phyloP scores from a whole-genome alignment of 2,329 filamentous ascomycete species.

The Achaetomium macrosporum region DNA sequence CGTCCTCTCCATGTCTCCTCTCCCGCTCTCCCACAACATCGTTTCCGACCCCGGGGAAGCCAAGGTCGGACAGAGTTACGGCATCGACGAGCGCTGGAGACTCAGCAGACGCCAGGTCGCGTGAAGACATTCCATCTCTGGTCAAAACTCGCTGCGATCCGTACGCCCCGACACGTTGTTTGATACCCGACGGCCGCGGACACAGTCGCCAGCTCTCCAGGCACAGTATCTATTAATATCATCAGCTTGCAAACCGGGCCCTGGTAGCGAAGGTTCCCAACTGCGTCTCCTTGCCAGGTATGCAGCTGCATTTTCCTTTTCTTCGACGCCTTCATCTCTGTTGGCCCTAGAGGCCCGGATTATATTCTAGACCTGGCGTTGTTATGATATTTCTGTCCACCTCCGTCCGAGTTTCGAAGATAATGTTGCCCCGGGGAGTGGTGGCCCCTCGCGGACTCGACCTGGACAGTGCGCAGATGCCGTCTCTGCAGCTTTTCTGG shows the following conservation, averaged over 20 bases:
- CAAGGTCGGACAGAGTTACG: conserved; percentile 21
- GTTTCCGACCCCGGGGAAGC: conserved; percentile 17
- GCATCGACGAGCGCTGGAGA: conserved; percentile 12
- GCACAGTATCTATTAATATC: not conserved
- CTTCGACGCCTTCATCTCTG: not conserved
- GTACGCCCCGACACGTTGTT: not conserved
- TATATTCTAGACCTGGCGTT: not conserved
- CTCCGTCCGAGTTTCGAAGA: not conserved
- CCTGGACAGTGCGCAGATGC: conserved; percentile 7
- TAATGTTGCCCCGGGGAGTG: not conserved
- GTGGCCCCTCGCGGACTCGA: not conserved
- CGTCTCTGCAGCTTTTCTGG: conserved; percentile 7
- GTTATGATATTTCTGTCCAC: not conserved
- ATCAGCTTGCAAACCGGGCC: not conserved
- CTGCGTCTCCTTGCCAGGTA: conserved; percentile 4
- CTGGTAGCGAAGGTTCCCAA: not conserved
- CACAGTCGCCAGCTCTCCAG: not conserved
- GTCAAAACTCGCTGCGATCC: not conserved
- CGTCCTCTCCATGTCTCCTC: conserved; percentile 20
- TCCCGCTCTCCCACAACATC: conserved; percentile 24
- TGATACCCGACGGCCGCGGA: not conserved
- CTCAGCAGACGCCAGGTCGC: conserved; percentile 14
- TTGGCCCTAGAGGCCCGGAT: not conserved
- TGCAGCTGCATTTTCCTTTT: conserved; percentile 2
- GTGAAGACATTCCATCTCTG: conserved; percentile 13